Percentiles rank a stretch among this genome's conserved stretches.
phyloP scores from a whole-genome alignment of 2,329 filamentous ascomycete genomes.

The Aspergillus sojae region DNA sequence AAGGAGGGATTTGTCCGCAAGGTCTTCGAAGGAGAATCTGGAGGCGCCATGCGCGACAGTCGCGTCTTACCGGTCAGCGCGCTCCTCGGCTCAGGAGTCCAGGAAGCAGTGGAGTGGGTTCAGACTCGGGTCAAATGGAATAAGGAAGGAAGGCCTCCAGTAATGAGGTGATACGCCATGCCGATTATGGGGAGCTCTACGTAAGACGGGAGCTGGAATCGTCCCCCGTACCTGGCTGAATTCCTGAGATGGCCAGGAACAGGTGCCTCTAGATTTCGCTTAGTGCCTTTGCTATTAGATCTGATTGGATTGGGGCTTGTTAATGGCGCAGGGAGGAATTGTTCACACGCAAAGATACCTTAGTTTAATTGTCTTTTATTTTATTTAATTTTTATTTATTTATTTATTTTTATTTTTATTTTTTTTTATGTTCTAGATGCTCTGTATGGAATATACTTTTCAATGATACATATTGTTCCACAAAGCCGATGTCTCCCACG shows the following conservation, averaged over 20 bases:
- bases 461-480: background rate
- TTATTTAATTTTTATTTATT: background rate
- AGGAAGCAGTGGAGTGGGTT: constrained; percentile 96
- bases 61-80: constrained; percentile 89
- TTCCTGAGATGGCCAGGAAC: background rate
- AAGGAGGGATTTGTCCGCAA: constrained; percentile 95
- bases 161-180: constrained; percentile 71
- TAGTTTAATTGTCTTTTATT: background rate
- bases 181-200: background rate
- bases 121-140: constrained; percentile 93
- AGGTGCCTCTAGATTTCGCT: background rate
- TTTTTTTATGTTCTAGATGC: background rate
- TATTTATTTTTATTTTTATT: background rate
- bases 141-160: constrained; percentile 85
- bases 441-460: background rate
- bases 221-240: background rate
- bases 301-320: background rate
- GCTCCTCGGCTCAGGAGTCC: constrained; percentile 78
- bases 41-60: constrained; percentile 81
- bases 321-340: constrained; percentile 6
- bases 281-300: background rate
- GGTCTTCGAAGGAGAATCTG: constrained; percentile 94
- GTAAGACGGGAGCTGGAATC: background rate
- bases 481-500: background rate
- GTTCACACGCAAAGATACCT: constrained; percentile 14